phyloP scores from a whole-genome alignment of 169 alveolate genomes.

The Amoebophrya sp. region DNA sequence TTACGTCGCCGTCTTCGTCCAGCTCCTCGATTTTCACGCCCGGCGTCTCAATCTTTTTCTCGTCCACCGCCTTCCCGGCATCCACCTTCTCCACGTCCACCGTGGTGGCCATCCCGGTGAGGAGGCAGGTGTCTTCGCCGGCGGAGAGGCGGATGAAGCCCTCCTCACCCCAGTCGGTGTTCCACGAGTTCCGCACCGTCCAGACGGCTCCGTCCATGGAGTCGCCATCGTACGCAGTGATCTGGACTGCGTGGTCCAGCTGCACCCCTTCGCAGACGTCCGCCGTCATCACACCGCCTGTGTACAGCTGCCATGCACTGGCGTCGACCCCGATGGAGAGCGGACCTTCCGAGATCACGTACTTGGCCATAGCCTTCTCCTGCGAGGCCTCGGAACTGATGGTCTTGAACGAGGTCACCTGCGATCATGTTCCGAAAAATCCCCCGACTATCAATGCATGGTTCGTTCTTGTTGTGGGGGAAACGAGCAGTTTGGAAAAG shows the following conservation, averaged over 20 bases:
- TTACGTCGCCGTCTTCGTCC: neutral
- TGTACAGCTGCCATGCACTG: neutral
- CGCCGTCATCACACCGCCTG: neutral
- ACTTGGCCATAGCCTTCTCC: neutral
- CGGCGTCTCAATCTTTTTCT: too few relatives aligned
- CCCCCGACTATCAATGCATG: neutral
- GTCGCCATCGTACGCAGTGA: neutral
- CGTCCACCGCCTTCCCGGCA: neutral
- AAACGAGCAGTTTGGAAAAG: too few relatives aligned
- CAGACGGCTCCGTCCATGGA: neutral
- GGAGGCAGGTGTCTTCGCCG: neutral
- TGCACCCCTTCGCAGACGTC: neutral
- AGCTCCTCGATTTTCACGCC: neutral
- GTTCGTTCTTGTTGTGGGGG: too few relatives aligned
- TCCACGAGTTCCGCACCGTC: conserved; percentile 13
- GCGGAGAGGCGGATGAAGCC: neutral
- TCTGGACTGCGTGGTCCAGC: neutral
- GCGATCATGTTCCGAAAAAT: neutral
- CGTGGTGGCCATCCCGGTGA: neutral
- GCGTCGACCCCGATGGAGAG: neutral
- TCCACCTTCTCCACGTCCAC: neutral
- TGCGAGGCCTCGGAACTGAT: neutral
- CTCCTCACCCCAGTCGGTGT: conserved; percentile 7
- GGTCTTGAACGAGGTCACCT: neutral
- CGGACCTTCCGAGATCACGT: neutral